A percentile compares a stretch with the other conserved stretches of the same genome.
These are phyloP conservation scores for Casuarina glauca DNA, from an alignment of 306 rosid genomes.

Conservation along the genomic window DNA sequence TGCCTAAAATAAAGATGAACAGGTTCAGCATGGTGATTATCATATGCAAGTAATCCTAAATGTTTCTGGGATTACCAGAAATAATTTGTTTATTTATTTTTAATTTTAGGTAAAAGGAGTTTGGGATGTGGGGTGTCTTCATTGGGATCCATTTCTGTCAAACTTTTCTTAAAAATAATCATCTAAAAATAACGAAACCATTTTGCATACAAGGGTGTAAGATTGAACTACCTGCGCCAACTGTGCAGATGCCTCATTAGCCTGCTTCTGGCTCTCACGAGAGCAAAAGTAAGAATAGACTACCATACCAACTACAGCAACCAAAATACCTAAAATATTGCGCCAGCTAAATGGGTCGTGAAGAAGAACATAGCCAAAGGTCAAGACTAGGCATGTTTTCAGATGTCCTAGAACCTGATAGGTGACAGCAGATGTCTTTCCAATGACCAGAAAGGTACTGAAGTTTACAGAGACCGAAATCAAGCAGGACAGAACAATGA, in stretches of 20 bases:
- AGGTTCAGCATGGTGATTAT: conserved; percentile 11
- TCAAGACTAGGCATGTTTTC: conserved; percentile 90
- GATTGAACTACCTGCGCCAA: conserved; percentile 46
- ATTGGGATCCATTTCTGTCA: background rate
- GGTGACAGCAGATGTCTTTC: conserved; percentile 92
- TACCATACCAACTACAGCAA: conserved; percentile 86
- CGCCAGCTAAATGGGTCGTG: conserved; percentile 85
- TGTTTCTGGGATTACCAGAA: background rate
- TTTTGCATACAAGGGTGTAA: background rate
- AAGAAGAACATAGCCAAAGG: conserved; percentile 78
- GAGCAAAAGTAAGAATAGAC: conserved; percentile 69
- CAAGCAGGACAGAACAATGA: conserved; percentile 77
- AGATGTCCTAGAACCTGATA: conserved; percentile 97
- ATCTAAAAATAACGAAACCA: background rate
- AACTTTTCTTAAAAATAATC: background rate
- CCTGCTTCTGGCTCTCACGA: conserved; percentile 74
- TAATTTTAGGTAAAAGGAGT: background rate
- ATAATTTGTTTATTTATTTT: background rate
- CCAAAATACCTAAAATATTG: conserved; percentile 75
- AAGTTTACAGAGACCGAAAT: conserved; percentile 89
- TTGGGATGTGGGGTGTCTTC: background rate
- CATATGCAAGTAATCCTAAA: background rate
- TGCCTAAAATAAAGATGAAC: conserved; percentile 37
- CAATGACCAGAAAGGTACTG: conserved; percentile 93
- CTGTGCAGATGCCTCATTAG: conserved; percentile 44